Percentiles rank a stretch among this genome's conserved stretches.
phyloP scores from a whole-genome alignment of 2,329 filamentous ascomycete species.

The Chrysoporthe deuterocubensis region DNA sequence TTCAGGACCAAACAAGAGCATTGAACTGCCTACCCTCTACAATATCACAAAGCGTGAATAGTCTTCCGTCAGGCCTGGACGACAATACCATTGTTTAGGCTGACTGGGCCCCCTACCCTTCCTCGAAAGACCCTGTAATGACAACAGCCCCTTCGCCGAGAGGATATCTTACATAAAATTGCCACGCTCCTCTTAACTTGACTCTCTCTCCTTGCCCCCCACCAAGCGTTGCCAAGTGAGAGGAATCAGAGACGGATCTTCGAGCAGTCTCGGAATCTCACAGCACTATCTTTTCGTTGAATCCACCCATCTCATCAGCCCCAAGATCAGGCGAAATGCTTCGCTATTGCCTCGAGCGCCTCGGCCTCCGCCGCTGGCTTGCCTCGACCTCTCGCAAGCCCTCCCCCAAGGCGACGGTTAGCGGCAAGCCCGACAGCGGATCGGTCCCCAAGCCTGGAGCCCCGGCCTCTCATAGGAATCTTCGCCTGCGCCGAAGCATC shows the following conservation, averaged over 20 bases:
- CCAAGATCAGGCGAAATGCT: not conserved
- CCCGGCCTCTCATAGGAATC: no score
- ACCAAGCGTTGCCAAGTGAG: not conserved
- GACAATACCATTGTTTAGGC: not conserved
- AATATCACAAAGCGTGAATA: not conserved
- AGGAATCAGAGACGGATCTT: not conserved
- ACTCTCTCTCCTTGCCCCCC: not conserved
- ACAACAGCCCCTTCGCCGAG: not conserved
- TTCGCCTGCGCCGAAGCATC: not conserved
- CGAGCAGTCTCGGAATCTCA: not conserved
- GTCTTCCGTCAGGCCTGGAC: not conserved
- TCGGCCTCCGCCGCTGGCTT: not conserved
- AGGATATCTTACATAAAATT: not conserved
- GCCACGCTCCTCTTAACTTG: not conserved
- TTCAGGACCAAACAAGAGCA: not conserved
- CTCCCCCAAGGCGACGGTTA: not conserved
- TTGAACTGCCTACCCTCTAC: not conserved
- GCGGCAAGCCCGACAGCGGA: slow-evolving; percentile 5
- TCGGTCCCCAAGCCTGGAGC: not conserved
- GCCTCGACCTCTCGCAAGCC: not conserved
- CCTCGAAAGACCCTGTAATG: no score
- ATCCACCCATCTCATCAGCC: not conserved
- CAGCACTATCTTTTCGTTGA: not conserved
- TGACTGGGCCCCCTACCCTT: not conserved
- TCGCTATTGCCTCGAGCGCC: not conserved